Evolutionary conservation across 352 stramenopile species (phyloP).

Genomic region (Pythium brassicae): DNA sequence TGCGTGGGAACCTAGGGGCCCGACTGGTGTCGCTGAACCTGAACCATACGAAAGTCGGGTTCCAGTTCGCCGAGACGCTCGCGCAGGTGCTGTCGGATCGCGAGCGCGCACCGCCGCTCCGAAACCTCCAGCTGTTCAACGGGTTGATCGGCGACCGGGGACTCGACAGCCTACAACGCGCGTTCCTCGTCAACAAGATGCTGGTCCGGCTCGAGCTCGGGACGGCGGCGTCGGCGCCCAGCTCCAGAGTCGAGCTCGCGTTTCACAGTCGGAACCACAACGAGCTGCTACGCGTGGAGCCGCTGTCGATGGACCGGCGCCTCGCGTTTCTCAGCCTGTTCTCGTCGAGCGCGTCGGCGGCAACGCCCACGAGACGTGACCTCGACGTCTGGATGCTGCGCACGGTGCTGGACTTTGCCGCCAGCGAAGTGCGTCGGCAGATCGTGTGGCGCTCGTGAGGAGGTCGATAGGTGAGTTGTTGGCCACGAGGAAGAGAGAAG

Average conservation of each 20-base stretch:
- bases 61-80: no score
- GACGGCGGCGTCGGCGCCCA: not conserved
- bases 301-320: not conserved
- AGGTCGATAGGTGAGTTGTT: no score
- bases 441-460: conserved; percentile 1
- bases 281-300: not conserved
- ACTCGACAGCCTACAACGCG: not conserved
- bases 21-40: conserved; percentile 7
- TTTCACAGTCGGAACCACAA: not conserved
- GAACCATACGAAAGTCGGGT: conserved; percentile 1
- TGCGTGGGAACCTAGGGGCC: conserved; percentile 3
- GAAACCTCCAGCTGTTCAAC: not conserved
- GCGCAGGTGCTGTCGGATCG: no score
- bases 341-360: not conserved
- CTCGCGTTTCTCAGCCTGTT: conserved; percentile 6
- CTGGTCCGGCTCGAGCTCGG: conserved; percentile 8
- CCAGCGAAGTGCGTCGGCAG: not conserved
- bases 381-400: conserved; percentile 2
- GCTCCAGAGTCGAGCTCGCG: not conserved
- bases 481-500: no score
- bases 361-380: not conserved
- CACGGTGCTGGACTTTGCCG: not conserved
- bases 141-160: not conserved
- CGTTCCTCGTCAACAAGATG: conserved; percentile 1
- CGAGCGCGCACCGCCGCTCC: no score